phyloP scores from a whole-genome alignment of 2,329 filamentous ascomycete genomes.

The Exophiala xenobiotica region DNA sequence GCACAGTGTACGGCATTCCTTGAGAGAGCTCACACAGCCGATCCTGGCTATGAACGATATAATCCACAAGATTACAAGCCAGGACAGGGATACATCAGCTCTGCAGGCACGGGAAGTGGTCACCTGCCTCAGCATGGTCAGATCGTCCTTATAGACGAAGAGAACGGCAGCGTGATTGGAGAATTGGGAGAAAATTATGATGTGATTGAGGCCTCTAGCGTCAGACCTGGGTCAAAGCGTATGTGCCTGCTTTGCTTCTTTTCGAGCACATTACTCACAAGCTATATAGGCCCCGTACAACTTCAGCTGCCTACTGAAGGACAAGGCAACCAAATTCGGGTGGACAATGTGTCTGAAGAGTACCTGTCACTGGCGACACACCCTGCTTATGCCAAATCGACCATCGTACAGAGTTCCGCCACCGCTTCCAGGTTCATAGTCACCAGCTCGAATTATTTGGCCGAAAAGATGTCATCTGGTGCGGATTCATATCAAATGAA shows the following conservation, averaged over 20 bases:
- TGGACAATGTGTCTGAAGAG: constrained; percentile 51
- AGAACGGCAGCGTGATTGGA: constrained; percentile 91
- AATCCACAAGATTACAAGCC: constrained; percentile 79
- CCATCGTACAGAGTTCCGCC: constrained; percentile 80
- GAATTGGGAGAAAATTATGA: constrained; percentile 82
- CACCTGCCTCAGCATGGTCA: constrained; percentile 58
- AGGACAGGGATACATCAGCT: constrained; percentile 70
- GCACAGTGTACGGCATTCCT: constrained; percentile 97
- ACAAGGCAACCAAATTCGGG: constrained; percentile 47
- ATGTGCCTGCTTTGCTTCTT: constrained; percentile 24
- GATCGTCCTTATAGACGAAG: constrained; percentile 91
- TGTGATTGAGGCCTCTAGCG: constrained; percentile 70
- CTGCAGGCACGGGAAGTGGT: constrained; percentile 27
- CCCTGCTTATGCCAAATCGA: constrained; percentile 86
- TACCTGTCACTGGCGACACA: constrained; percentile 78
- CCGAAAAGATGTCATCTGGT: constrained; percentile 72
- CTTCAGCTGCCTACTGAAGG: constrained; percentile 49
- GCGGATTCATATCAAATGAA: constrained; percentile 79
- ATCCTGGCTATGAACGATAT: constrained; percentile 55
- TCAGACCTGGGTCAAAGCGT: constrained; percentile 92
- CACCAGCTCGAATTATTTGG: constrained; percentile 76
- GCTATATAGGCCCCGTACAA: constrained; percentile 46
- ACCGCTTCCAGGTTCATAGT: constrained; percentile 89
- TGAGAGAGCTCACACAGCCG: constrained; percentile 69
- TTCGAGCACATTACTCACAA: constrained; percentile 22